Conservation (phyloP, 306 rosid species). For the Cucumis melo region DNA sequence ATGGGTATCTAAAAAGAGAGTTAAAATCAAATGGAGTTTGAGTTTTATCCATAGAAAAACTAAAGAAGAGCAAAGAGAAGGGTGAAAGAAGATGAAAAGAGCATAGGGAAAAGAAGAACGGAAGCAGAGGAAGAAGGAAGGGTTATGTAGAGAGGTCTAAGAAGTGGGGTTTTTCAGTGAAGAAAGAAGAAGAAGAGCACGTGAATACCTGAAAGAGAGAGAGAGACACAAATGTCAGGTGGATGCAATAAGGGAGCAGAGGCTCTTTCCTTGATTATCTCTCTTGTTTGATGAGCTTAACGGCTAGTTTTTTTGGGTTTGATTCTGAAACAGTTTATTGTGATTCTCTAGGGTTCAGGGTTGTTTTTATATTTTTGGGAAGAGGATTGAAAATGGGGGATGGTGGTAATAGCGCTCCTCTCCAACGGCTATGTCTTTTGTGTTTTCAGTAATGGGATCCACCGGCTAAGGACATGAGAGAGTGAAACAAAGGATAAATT, state of each 20-base stretch:
- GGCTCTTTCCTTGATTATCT: conserved; percentile 12
- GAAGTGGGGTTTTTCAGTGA: not conserved
- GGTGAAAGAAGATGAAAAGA: not conserved
- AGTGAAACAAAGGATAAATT: not conserved
- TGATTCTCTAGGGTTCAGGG: not conserved
- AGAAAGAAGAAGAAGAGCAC: not conserved
- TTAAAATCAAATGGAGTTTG: not conserved
- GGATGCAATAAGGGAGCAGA: conserved; percentile 21
- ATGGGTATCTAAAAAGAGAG: conserved; percentile 10
- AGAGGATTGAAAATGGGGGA: not conserved
- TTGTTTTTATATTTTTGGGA: not conserved
- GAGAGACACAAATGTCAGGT: conserved; percentile 33
- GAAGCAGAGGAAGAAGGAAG: conserved; percentile 9
- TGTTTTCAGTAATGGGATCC: conserved; percentile 6
- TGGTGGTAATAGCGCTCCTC: not conserved
- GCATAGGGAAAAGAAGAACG: not conserved
- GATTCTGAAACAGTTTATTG: not conserved
- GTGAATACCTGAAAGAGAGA: not conserved
- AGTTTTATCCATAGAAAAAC: not conserved
- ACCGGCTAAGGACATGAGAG: not conserved
- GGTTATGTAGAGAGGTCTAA: conserved; percentile 21
- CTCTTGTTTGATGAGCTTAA: conserved; percentile 25
- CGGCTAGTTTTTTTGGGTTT: conserved; percentile 41
- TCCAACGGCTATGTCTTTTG: conserved; percentile 4
- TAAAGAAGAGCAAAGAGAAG: not conserved